Base-by-base conservation (phyloP, 192 early-diverging fungal genomes). In the Rhizophagus sp. region DNA sequence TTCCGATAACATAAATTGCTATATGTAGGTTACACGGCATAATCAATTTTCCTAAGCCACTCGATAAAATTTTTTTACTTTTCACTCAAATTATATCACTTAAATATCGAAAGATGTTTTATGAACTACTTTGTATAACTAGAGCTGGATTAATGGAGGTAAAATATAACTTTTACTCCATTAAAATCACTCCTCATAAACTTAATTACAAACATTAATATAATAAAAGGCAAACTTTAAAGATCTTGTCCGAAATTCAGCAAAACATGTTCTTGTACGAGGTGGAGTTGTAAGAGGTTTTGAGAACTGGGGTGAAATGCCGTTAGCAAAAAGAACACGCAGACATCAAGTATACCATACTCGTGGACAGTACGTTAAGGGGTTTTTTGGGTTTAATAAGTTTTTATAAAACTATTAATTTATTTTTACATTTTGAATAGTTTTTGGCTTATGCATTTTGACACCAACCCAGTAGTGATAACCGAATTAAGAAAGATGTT, bases 221-320 rank as follows among this genome's bases (percentile, higher is more conserved):
- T 44, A 47, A 41, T 39, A 39, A 44, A 75, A 93, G 92, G 87
- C 82, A 68, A 89, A 90, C 79, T 84, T 91, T 83, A 88, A 88
- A 83, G 90, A 89, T 79, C 84, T 97, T 70, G 86, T 96, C 78
- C 93, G 91, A 80, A 88, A 85, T 25, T 92, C 93, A 24, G 94
- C 97, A 25, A 83, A 88, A 69, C 90, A 91, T 68, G 92, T 98
- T 41, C 85, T 98, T 64, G 91, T 96, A 81, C 88, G 87, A 71
- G 92, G 93, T 41, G 97, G 97, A 63, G 95, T 96, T 41, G 95
- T 98, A 12, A 89, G 95, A 61, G 89, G 90, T 15, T 93, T 98
- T 84, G 88, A 93, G 75, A 92, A 92, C 81, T 85, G 94, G 82
- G 92, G 92, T 15, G 86, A 90, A 57, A 85, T 87, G 81, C 83